Evolutionary conservation across 495 filamentous ascomycete species (phyloP), one percentile per base, ranked within the genome.

Genomic region (Hypoxylon cercidicola): DNA sequence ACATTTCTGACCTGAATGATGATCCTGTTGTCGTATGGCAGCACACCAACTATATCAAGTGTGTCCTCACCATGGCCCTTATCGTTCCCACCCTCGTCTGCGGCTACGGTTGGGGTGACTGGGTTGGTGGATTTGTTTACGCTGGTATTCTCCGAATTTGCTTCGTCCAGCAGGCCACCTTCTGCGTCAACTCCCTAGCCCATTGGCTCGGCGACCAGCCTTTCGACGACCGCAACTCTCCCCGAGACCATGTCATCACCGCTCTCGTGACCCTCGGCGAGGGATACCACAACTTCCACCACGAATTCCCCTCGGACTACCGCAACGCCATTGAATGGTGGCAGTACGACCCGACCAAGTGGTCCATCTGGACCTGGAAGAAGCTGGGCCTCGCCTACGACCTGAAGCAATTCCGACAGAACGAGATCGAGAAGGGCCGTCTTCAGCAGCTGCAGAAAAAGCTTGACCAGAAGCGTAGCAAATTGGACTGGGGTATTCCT

Each of bases 251-350:
- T 78, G 86, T 97, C 73, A 89, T 99, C 78, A 99, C 95, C 43
- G 95, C 95, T 47, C 80, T 99, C 11, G 91, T 96, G 55, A 99
- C 95, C 45, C 92, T 99, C 25, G 95, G 95, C 48, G 95, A 99
- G 78, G 95, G 95, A 50, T 99, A 99, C 82, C 93, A 98, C 85
- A 97, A 97, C 83, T 99, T 99, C 88, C 95, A 99, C 83, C 95
- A 99, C 85, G 95, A 99, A 75, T 99, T 99, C 82, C 95, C 95
- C 52, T 96, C 92, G 12, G 95, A 99, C 78, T 97, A 97, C 89
- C 92, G 95, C 75, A 99, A 99, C 77, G 95, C 94, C 51, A 96
- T 99, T 65, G 83, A 97, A 74, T 97, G 93, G 92, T 90, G 90
- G 82, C 95, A 99, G 83, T 99, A 99, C 72, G 95, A 99, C 79